Base-by-base conservation (phyloP, 1,139 yeast species). In the Petasospora rhodanensis region DNA sequence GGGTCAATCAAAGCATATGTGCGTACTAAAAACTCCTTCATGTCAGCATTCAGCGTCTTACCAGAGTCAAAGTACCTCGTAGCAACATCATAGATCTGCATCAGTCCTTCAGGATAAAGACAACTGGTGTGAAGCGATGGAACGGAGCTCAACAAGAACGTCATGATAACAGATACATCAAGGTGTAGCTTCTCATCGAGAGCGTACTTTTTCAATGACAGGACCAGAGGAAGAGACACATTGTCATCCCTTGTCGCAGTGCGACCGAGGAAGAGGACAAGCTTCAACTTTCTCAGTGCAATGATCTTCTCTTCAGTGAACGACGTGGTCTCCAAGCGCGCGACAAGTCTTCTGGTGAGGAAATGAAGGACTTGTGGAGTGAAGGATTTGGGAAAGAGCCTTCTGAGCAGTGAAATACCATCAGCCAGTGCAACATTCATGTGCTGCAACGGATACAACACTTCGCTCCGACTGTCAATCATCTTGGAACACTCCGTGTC, bases 261-360 rank as follows among this genome's bases (percentile, higher is more conserved):
- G 3, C 46, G 44, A 6, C 68, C 62, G 8, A 66, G 30, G 6
- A 58, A 32, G 7, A 69, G 40, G 1, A 73, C 42, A 3, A 67
- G 42, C 32, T 69, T 69, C 11, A 76, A 38, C 36, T 56, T 63
- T 39, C 77, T 57, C 7, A 75, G 28, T 14, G 46, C 37, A 3
- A 53, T 14, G 2, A 48, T 16, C 28, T 45, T 56, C 20, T 61
- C 61, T 3, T 56, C 52, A 4, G 30, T 19, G n/a, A 56, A 40
- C 1, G 47, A 26, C 0, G 64, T 40, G 0, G 41, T 24, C 1
- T 54, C 47, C 3, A 70, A 35, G 8, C 47, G 39, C 2, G 56
- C 33, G 2, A 68, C 43, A 3, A 68, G 25, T 14, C 64, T 55
- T 14, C 69, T 55, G 1, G 61, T 26, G 5, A 73, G 30, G 45